Evolutionary conservation across 768 basidiomycete species (phyloP), one percentile per base, ranked within the genome.

Genomic region (Tricholoma saponaceum): DNA sequence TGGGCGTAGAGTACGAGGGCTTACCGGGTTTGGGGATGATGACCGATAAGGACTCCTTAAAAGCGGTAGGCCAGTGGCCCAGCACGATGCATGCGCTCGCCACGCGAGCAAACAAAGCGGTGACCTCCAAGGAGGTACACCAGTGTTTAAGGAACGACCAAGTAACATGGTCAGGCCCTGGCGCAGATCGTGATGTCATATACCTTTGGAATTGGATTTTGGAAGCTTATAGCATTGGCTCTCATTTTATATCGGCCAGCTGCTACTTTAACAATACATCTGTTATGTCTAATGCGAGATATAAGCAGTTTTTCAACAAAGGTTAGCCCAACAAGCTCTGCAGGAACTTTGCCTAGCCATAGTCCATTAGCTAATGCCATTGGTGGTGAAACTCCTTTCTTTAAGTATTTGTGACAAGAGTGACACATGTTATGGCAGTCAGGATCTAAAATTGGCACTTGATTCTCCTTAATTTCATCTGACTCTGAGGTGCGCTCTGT

Each of bases 291-390:
- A 4, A 64, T 54, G 5, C 64, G 43, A 8, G 69, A 54, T 0
- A 74, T 60, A 0, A 69, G 35, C 16, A 70, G 9, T 49, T 65
- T 60, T 57, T 74, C 72, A 8, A 57, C 47, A 50, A 61, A 70
- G 16, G 33, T 60, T 2, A 74, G 58, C 12, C 51, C 32, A 20
- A 56, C n/a, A 13, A 74, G 46, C 30, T 63, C 62, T 3, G 10
- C 0, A 9, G 69, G 72, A 5, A 71, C 63, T 5, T 67, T 60
- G 7, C 72, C 72, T 12, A 74, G 13, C 70, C 72, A 74, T 1
- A 72, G 44, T 1, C 70, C 71, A 63, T 70, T 68, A 0, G 70
- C 70, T 14, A 74, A 51, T 4, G 67, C 57, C 44, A 58, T 30
- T n/a, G 37, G 32, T 12, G 68, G 65, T 7, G 52, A 39, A 25